These are phyloP conservation scores for Otatea glauca DNA, from an alignment of 176 grass and related monocot species.

Conservation along the genomic window DNA sequence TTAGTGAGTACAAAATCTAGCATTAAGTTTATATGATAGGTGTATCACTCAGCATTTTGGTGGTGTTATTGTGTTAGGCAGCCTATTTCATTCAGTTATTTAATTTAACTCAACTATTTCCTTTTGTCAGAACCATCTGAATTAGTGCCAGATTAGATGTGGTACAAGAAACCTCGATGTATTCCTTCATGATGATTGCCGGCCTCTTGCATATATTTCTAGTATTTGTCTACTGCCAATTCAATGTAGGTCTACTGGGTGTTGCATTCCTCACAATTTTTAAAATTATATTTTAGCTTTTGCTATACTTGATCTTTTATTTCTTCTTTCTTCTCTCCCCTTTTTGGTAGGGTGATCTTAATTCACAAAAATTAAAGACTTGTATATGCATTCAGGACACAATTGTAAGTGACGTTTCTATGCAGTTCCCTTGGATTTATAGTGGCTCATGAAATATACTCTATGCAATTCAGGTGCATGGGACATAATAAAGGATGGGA, in stretches of 20 bases:
- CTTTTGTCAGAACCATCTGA: too few relatives aligned
- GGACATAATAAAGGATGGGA: conserved; percentile 99
- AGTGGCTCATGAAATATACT: neutral
- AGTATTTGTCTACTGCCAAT: neutral
- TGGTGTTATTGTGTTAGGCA: neutral
- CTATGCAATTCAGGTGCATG: conserved; percentile 71
- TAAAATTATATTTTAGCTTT: neutral
- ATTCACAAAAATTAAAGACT: too few relatives aligned
- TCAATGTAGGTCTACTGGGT: neutral
- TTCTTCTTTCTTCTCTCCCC: too few relatives aligned
- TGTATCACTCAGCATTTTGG: neutral
- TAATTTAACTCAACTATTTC: too few relatives aligned
- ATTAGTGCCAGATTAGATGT: too few relatives aligned
- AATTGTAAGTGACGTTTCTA: neutral
- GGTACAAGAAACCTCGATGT: too few relatives aligned
- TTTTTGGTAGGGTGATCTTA: too few relatives aligned
- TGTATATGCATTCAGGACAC: neutral
- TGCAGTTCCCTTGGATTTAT: neutral
- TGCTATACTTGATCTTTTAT: neutral
- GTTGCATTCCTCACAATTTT: neutral
- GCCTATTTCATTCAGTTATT: too few relatives aligned
- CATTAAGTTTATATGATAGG: too few relatives aligned
- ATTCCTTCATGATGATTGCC: too few relatives aligned
- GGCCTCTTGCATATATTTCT: too few relatives aligned
- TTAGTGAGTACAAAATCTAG: neutral